Base-by-base conservation (phyloP, 2,329 filamentous ascomycete species). In the Fusarium keratoplasticum region DNA sequence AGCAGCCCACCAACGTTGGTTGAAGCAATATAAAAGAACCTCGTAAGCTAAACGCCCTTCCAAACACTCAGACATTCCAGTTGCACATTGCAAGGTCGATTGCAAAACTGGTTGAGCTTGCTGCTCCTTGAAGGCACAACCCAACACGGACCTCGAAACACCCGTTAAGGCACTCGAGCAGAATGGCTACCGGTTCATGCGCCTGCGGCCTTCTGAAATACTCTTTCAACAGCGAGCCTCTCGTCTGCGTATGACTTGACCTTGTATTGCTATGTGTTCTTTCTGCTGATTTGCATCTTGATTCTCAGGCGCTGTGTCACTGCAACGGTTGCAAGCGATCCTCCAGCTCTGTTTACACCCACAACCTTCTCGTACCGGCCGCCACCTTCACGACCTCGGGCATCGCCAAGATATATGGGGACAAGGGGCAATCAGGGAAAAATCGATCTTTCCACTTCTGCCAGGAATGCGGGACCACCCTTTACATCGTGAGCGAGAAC, bases 11-110 rank as follows among this genome's bases (percentile, higher is more conserved):
- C 3, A 38, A 8, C 6, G 33, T 35, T 16, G 33, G 8, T 38
- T 18, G 18, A 38, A n/a, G 18, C 36, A 10, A 38, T n/a, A 38
- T 38, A 38, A 38, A 38, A n/a, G 36, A n/a, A 38, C 5, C 18
- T n/a, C 8, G 18, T 5, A 2, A 18, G 16, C 8, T 38, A 2
- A n/a, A 9, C 8, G 5, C 8, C 8, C 1, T 8, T 5, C n/a
- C 36, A n/a, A 18, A 10, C 16, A n/a, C 8, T 10, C 16, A 10
- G 1, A n/a, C 0, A n/a, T 10, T 38, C n/a, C 4, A 1, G 8
- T 10, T 38, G 18, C 16, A 8, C 36, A 7, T 16, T 38, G 7
- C 1, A 38, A n/a, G n/a, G 4, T n/a, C 36, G 8, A 38, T 18
- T n/a, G 8, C 5, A 8, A n/a, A 38, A 18, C 8, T 38, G 16